Evolutionary conservation across 1,284 basidiomycete genomes (phyloP), one percentile per base, ranked within the genome.

Genomic region (Ceratobasidium sp.): DNA sequence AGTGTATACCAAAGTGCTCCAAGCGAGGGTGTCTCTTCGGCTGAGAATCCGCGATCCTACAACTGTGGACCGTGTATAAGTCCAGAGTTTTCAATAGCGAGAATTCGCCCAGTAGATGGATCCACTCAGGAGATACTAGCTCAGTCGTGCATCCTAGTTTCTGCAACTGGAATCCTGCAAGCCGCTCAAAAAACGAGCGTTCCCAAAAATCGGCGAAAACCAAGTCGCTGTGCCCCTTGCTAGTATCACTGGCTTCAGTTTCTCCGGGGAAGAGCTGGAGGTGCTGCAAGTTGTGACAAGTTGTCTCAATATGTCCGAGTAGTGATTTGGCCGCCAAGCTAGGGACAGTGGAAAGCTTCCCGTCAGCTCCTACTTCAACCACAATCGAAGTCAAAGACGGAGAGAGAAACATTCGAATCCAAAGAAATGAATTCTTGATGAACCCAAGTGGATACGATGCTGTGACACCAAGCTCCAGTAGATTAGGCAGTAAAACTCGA

Each of bases 361-460:
- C 46, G 59, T 40, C 28, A 2, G 6, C 5, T 17, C 33, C 33
- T 10, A 33, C 10, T 15, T 50, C 26, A n/a, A 67, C 48, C 1
- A 33, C n/a, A n/a, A 67, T 67, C 33, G 44, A 26, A 1, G 46
- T 50, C 65, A 67, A n/a, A 15, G 65, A 50, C 9, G 65, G 65
- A 1, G 65, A 67, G n/a, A 67, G 48, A 20, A 67, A 67, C 7
- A 46, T 17, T n/a, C 42, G 44, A 28, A 52, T 67, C 65, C 65
- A 67, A 1, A 67, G 17, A 38, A 48, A 48, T 5, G 26, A n/a
- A 26, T 67, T 33, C 9, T 50, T 23, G 23, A n/a, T n/a, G n/a
- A n/a, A n/a, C n/a, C 4, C 23, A 3, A 12, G 28, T 20, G 46
- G 4, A 3, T 44, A 33, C 6, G 23, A 48, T 17, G 9, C 5